These are phyloP conservation scores for Acanthochlamys bracteata DNA, from an alignment of 106 monocot genomes.

Conservation along the genomic window DNA sequence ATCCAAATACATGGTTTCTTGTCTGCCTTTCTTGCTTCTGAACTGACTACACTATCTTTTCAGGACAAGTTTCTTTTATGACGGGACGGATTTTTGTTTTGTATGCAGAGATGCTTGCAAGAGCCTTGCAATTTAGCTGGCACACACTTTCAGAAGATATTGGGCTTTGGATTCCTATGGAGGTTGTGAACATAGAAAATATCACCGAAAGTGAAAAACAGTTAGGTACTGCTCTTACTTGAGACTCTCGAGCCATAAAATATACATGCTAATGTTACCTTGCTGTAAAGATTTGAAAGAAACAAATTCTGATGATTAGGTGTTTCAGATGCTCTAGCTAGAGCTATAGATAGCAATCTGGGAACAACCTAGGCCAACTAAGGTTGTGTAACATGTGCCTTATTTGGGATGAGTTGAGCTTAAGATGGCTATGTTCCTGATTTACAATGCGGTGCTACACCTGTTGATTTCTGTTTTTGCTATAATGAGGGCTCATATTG, in stretches of 20 bases:
- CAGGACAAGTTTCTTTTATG: background rate
- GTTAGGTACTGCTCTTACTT: slow-evolving; percentile 34
- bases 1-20: background rate
- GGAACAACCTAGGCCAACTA: no score
- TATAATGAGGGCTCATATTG: background rate
- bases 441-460: no score
- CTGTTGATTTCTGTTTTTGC: no score
- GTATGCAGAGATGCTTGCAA: slow-evolving; percentile 52
- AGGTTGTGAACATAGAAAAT: slow-evolving; percentile 48
- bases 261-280: background rate
- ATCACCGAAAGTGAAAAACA: slow-evolving; percentile 57
- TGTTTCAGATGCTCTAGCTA: no score
- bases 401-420: no score
- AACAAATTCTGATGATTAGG: no score
- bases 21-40: background rate
- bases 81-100: background rate
- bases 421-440: no score
- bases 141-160: slow-evolving; percentile 55
- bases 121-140: slow-evolving; percentile 54
- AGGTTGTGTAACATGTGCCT: no score
- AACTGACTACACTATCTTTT: background rate
- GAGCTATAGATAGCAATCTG: no score
- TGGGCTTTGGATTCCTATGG: slow-evolving; percentile 69
- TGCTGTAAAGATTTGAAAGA: no score
- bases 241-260: no score